These are phyloP conservation scores for Ceratocystis harringtonii DNA, from an alignment of 2,329 filamentous ascomycete genomes.

Conservation along the genomic window DNA sequence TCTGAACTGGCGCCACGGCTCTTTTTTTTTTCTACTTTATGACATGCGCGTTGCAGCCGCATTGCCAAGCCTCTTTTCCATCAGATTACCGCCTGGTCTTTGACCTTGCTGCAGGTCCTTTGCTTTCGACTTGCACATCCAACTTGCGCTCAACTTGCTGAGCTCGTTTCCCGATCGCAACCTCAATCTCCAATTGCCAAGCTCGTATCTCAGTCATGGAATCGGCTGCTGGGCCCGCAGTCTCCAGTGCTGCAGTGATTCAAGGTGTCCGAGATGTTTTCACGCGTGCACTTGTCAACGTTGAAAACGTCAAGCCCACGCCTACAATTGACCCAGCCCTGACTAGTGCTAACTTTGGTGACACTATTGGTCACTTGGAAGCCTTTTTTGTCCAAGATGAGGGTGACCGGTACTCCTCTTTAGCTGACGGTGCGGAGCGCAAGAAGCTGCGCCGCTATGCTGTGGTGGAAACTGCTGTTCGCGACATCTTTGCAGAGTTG, in stretches of 20 bases:
- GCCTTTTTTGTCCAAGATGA: constrained; percentile 25
- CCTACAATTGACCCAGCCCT: constrained; percentile 58
- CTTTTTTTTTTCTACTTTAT: no score
- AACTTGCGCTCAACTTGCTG: neutral
- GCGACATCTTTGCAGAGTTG: constrained; percentile 63
- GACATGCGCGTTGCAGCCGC: no score
- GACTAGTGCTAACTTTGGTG: constrained; percentile 49
- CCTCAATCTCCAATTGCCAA: neutral
- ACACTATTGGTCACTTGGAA: constrained; percentile 32
- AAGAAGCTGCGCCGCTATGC: constrained; percentile 41
- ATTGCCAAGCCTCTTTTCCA: neutral
- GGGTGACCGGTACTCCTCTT: constrained; percentile 22
- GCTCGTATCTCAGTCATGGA: neutral
- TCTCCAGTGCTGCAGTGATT: constrained; percentile 38
- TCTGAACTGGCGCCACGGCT: no score
- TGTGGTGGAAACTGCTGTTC: constrained; percentile 69
- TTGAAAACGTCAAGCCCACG: constrained; percentile 42
- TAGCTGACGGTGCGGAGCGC: constrained; percentile 23
- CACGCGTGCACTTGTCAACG: constrained; percentile 41
- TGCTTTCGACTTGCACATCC: no score
- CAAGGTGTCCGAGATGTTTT: constrained; percentile 39
- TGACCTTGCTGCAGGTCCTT: no score
- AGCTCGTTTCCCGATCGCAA: no score
- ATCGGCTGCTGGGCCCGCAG: constrained; percentile 19
- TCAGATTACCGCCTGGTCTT: neutral